Conservation (phyloP, 2,329 filamentous ascomycete genomes). For the Davidsoniella neocaledoniae region DNA sequence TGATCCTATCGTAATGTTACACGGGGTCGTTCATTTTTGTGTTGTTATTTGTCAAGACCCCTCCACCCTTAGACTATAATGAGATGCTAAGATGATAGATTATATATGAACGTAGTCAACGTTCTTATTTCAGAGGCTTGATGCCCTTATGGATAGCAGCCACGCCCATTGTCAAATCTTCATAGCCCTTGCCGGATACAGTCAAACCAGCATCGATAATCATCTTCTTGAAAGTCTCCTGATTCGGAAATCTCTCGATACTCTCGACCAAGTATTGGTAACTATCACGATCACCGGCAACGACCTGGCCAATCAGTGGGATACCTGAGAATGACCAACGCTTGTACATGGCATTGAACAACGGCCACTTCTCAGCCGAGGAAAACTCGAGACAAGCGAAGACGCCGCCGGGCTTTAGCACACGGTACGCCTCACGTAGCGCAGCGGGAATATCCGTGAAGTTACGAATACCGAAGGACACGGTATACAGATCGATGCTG, state of each 20-base stretch:
- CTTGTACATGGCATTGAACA: conserved; percentile 81
- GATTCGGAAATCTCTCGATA: conserved; percentile 81
- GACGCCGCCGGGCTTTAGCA: conserved; percentile 84
- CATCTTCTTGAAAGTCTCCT: conserved; percentile 70
- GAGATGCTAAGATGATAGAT: too few species aligned
- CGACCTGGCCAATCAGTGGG: conserved; percentile 84
- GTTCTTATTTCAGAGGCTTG: conserved; percentile 39
- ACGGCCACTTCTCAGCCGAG: conserved; percentile 55
- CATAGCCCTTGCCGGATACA: conserved; percentile 66
- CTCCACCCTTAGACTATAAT: too few species aligned
- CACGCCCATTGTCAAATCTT: conserved; percentile 82
- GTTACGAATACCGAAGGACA: conserved; percentile 93
- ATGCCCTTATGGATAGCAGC: conserved; percentile 94
- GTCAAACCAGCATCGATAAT: conserved; percentile 72
- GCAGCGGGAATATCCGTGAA: conserved; percentile 84
- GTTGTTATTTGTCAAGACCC: too few species aligned
- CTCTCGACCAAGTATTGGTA: conserved; percentile 99
- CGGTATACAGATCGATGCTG: conserved; percentile 88
- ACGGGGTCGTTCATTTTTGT: too few species aligned
- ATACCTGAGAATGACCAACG: conserved; percentile 92
- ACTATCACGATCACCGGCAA: conserved; percentile 83
- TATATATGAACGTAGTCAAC: too few species aligned
- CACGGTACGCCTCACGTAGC: conserved; percentile 65
- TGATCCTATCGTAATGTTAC: too few species aligned
- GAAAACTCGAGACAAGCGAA: conserved; percentile 96